phyloP scores from a whole-genome alignment of 345 rosid genomes.

The Orychophragmus violaceus region DNA sequence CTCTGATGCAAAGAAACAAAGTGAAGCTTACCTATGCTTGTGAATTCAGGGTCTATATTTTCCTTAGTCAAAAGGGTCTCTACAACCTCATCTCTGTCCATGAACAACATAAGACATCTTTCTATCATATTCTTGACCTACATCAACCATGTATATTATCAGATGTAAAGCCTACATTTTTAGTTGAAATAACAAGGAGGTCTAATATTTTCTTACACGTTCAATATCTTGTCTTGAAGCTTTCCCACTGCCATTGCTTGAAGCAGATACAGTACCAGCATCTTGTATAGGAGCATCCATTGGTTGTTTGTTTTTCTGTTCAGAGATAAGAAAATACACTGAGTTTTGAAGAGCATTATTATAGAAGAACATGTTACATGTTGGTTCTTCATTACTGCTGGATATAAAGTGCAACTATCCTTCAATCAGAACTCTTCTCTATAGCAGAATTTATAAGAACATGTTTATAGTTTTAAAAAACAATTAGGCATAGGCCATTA shows the following conservation, averaged over 20 bases:
- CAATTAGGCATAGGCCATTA: neutral
- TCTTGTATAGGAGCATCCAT: conserved; percentile 69
- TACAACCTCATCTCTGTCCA: neutral
- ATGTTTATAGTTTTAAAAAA: neutral
- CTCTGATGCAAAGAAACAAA: no score
- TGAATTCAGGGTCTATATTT: conserved; percentile 40
- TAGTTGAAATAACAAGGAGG: conserved; percentile 6
- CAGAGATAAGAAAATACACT: conserved; percentile 15
- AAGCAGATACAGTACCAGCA: conserved; percentile 83
- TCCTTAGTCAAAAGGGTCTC: conserved; percentile 36
- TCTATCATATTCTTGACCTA: conserved; percentile 38
- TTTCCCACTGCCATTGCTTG: no score
- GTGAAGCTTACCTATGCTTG: conserved; percentile 38
- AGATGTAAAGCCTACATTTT: no score
- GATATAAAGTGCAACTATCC: conserved; percentile 10
- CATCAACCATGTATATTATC: conserved; percentile 1
- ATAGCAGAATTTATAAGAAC: neutral
- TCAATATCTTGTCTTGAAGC: conserved; percentile 95
- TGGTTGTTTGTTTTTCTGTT: conserved; percentile 58
- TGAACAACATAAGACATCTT: neutral
- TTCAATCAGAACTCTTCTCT: conserved; percentile 10
- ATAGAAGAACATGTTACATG: conserved; percentile 28
- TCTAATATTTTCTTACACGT: conserved; percentile 42
- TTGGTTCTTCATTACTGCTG: conserved; percentile 30
- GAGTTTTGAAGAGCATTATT: neutral